Percentiles rank a stretch among this genome's conserved stretches.
Conservation (phyloP, 805 yeast species). For the Candida pseudofarinosa region DNA sequence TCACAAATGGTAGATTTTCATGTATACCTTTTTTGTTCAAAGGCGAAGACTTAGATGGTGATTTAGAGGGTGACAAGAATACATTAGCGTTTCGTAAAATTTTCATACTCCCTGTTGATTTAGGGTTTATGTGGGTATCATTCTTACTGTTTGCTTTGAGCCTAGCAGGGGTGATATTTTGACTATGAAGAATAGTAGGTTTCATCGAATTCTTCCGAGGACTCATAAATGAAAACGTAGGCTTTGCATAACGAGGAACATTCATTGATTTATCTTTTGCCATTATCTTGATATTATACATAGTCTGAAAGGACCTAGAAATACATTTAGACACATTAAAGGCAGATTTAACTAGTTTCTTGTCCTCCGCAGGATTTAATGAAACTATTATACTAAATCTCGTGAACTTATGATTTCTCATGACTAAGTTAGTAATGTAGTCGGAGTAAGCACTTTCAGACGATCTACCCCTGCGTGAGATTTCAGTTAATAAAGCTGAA, state of each 20-base stretch:
- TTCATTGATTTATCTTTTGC: not conserved
- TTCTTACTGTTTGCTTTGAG: not conserved
- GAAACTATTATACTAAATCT: not conserved
- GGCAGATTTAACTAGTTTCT: slow-evolving; percentile 20
- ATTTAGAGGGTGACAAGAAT: not conserved
- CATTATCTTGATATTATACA: not conserved
- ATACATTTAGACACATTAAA: slow-evolving; percentile 22
- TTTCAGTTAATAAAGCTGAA: not conserved
- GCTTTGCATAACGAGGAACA: slow-evolving; percentile 29
- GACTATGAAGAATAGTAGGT: not conserved
- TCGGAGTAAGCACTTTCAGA: slow-evolving; percentile 1
- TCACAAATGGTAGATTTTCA: not conserved
- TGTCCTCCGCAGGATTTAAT: slow-evolving; percentile 13
- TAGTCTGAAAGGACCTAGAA: slow-evolving; percentile 14
- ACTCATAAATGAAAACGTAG: slow-evolving; percentile 24
- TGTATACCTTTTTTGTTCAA: not conserved
- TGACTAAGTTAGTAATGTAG: slow-evolving; percentile 12
- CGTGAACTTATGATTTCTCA: not conserved
- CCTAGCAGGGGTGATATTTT: not conserved
- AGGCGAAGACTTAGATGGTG: not conserved
- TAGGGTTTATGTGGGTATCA: not conserved
- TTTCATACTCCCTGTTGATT: not conserved
- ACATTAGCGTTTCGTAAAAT: no score
- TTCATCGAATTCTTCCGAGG: not conserved
- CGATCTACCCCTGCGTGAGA: slow-evolving; percentile 3